These are phyloP conservation scores for Pseudopithomyces maydicus DNA, from an alignment of 2,329 filamentous ascomycete genomes.

Conservation along the genomic window DNA sequence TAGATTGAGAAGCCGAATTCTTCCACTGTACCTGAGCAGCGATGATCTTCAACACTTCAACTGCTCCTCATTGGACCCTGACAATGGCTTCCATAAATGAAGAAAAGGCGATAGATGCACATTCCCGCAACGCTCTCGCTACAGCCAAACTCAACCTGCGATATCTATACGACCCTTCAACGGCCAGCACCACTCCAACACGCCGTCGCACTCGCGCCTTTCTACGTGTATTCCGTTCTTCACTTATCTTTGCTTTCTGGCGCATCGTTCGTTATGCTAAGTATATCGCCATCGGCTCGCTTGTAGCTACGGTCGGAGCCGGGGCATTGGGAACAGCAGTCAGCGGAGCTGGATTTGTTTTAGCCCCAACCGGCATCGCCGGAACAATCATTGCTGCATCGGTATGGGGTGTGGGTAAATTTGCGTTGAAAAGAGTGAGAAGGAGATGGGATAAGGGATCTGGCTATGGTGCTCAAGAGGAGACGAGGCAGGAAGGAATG, in stretches of 20 bases:
- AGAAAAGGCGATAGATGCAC: constrained; percentile 24
- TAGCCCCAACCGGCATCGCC: constrained; percentile 49
- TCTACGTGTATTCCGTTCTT: constrained; percentile 45
- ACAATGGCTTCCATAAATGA: background rate
- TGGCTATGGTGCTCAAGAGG: constrained; percentile 16
- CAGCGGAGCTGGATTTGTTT: constrained; percentile 47
- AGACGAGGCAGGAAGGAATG: background rate
- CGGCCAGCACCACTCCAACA: constrained; percentile 25
- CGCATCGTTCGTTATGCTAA: constrained; percentile 50
- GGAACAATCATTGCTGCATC: constrained; percentile 43
- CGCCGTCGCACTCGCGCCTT: constrained; percentile 47
- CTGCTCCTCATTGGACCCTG: background rate
- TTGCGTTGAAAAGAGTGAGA: constrained; percentile 41
- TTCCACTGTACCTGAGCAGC: too few relatives aligned
- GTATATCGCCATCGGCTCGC: constrained; percentile 49
- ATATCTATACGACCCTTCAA: constrained; percentile 45
- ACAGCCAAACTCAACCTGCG: constrained; percentile 38
- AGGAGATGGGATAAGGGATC: constrained; percentile 29
- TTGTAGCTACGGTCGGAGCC: constrained; percentile 46
- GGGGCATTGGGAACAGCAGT: constrained; percentile 44
- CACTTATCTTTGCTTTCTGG: constrained; percentile 50
- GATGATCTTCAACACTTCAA: background rate
- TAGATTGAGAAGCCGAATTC: too few relatives aligned
- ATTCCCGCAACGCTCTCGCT: constrained; percentile 30
- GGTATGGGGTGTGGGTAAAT: constrained; percentile 47